These are phyloP conservation scores for Kalmusia sp. DNA, from an alignment of 2,329 filamentous ascomycete species.

Conservation along the genomic window DNA sequence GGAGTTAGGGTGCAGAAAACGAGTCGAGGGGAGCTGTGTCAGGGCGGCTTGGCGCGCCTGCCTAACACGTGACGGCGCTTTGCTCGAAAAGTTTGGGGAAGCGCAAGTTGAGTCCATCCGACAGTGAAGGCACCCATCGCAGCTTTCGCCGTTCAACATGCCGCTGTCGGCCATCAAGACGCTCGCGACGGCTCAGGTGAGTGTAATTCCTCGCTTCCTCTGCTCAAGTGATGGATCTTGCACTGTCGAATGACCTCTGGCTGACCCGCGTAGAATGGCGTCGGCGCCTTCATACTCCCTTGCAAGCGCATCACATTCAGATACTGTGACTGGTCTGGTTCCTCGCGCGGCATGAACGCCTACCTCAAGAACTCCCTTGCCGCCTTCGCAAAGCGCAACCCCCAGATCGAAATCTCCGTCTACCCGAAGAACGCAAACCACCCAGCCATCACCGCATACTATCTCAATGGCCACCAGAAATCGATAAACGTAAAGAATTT, in stretches of 20 bases:
- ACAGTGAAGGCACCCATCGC: conserved; percentile 14
- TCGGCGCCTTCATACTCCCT: conserved; percentile 95
- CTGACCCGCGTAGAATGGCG: conserved; percentile 75
- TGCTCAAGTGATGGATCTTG: background rate
- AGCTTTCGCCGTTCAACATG: conserved; percentile 46
- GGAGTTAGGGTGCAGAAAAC: conserved; percentile 26
- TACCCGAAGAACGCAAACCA: conserved; percentile 90
- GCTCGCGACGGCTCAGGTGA: conserved; percentile 63
- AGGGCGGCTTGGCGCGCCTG: conserved; percentile 27
- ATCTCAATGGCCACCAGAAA: conserved; percentile 89
- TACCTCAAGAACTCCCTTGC: conserved; percentile 82
- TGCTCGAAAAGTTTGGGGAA: conserved; percentile 24
- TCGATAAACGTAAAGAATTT: conserved; percentile 89
- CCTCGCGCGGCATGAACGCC: conserved; percentile 89
- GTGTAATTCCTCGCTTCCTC: conserved; percentile 25
- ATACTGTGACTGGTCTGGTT: conserved; percentile 96
- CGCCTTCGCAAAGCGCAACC: conserved; percentile 80
- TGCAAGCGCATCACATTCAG: conserved; percentile 96
- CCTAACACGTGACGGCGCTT: conserved; percentile 33
- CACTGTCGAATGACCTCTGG: conserved; percentile 6
- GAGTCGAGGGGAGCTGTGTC: background rate
- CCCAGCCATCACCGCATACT: conserved; percentile 86
- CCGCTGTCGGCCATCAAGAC: conserved; percentile 59
- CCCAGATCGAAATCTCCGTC: conserved; percentile 88
- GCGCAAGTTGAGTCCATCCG: conserved; percentile 5